These are phyloP conservation scores for Colletotrichum noveboracense DNA, from an alignment of 2,329 filamentous ascomycete genomes.

Conservation along the genomic window DNA sequence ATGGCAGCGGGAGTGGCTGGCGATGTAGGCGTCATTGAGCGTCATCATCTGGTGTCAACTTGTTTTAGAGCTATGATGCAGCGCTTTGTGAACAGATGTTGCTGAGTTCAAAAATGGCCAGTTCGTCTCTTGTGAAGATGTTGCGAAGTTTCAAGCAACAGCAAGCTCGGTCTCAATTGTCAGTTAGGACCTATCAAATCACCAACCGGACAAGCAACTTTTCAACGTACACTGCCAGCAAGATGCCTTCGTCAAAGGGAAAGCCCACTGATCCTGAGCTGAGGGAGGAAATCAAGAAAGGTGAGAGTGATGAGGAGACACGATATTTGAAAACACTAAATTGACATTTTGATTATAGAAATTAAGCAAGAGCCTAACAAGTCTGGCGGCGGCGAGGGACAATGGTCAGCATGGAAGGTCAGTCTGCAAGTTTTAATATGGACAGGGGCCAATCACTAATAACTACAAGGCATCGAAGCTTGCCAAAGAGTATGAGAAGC, in stretches of 20 bases:
- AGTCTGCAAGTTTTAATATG: fast-evolving
- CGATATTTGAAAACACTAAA: fast-evolving
- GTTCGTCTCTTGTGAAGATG: not conserved
- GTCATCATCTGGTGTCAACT: not conserved
- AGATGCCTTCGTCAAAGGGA: conserved; percentile 44
- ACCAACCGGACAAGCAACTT: not conserved
- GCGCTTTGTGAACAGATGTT: fast-evolving
- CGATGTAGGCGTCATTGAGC: conserved; percentile 20
- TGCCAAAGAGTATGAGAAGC: conserved; percentile 47
- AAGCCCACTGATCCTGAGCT: conserved; percentile 45
- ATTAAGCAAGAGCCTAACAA: conserved; percentile 47
- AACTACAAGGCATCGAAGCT: conserved; percentile 35
- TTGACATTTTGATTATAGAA: conserved; percentile 26
- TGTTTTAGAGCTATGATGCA: not conserved
- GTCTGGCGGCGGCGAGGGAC: conserved; percentile 42
- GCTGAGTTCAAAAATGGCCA: not conserved
- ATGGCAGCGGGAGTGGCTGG: not conserved
- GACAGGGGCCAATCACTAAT: fast-evolving
- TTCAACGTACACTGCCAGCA: not conserved
- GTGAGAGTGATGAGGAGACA: conserved; percentile 19
- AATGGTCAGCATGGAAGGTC: conserved; percentile 25
- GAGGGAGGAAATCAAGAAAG: conserved; percentile 43
- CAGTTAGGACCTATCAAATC: fast-evolving
- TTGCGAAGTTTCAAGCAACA: not conserved
- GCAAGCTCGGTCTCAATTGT: not conserved